Evolutionary conservation across 495 filamentous ascomycete genomes (phyloP).

Genomic region (Penicillium bovifimosum): DNA sequence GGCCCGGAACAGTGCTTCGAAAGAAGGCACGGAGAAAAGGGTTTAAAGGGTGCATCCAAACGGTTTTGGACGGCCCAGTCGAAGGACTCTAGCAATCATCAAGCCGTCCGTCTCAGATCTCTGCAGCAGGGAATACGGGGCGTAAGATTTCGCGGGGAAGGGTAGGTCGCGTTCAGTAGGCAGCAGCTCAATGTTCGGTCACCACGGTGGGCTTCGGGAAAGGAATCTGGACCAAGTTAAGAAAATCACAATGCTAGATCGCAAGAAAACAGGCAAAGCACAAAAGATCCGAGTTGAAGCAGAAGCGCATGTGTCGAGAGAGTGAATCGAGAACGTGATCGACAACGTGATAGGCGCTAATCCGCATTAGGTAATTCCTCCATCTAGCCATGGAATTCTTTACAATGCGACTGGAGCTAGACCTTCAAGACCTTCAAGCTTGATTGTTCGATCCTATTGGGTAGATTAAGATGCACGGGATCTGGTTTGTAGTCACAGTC

Average conservation of each 20-base stretch:
- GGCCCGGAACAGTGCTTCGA: constrained; percentile 84
- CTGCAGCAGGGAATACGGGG: constrained; percentile 19
- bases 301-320: constrained; percentile 4
- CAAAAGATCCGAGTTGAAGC: constrained; percentile 10
- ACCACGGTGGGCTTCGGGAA: not conserved
- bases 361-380: constrained; percentile 16
- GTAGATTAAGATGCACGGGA: too few relatives aligned
- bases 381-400: not conserved
- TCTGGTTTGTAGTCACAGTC: not conserved
- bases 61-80: constrained; percentile 45
- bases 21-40: constrained; percentile 98
- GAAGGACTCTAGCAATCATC: constrained; percentile 35
- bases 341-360: constrained; percentile 26
- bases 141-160: constrained; percentile 32
- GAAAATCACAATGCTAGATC: constrained; percentile 7
- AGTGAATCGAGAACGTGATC: constrained; percentile 29
- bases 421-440: not conserved
- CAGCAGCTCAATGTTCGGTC: constrained; percentile 13
- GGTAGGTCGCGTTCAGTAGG: constrained; percentile 34
- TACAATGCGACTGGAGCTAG: not conserved
- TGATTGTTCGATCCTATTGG: too few relatives aligned
- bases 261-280: constrained; percentile 1
- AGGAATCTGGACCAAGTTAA: not conserved
- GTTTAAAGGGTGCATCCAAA: constrained; percentile 99
- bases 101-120: constrained; percentile 32